Base-by-base conservation (phyloP, 345 rosid species). In the Aethionema arabicum region DNA sequence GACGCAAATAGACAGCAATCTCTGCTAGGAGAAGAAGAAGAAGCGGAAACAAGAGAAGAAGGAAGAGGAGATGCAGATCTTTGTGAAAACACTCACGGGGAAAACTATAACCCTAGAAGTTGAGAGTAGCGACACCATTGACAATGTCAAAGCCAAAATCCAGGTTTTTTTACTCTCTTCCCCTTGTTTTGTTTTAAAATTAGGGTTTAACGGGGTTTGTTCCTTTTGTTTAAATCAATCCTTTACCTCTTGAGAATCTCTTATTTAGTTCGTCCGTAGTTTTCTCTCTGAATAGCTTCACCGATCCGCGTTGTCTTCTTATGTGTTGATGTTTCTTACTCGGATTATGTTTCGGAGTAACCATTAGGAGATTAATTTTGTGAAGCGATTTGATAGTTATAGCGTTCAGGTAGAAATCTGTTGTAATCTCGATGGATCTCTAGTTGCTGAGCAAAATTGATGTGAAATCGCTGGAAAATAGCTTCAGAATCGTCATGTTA, bases 81-180 rank as follows among this genome's bases (percentile, higher is more conserved):
- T 78, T 61, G 85, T 80, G 56, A 80, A 80, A 71, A 80, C 85
- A 51, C 58, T 78, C 14, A 76, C 85, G 10, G 85, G 85, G 0
- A 80, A 80, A 74, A 80, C 85, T 36, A 75, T 80, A 50, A 80
- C 85, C 61, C 77, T 80, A 70, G 85, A 78, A 67, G 82, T 78
- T 13, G 85, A 80, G 63, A 70, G 80, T 56, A 78, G 82, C 49
- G 85, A 80, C 63, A 80, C 82, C 61, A 54, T 78, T 69, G 85
- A 80, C 72, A 80, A 80, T 76, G 82, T 80, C 66, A 80, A 80
- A 67, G 66, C 76, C 52, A 80, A 80, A 74, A 80, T 80, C 42
- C 85, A 78, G 85, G 82, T 80, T 0, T 11, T 14, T 73, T 0
- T 3, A 12, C 31, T 1, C 36, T 51, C 63, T 59, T 45, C 32